Conservation (phyloP, 331 rosid species). For the Arachis monticola region DNA sequence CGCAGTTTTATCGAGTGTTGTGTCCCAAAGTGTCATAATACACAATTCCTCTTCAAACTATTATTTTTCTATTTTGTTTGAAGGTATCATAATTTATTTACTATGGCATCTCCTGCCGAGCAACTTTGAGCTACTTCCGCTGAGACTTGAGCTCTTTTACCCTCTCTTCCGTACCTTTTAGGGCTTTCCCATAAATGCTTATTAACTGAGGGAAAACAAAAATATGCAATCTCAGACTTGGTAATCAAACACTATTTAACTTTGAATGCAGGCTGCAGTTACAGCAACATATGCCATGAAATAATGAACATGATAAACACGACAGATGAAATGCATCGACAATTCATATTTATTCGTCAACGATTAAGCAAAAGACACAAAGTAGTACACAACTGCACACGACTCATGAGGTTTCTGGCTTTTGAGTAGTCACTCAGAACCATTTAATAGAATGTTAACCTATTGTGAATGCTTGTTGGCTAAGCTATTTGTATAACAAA, state of each 20-base stretch:
- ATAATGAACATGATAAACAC: too few relatives aligned
- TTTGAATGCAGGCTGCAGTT: not conserved
- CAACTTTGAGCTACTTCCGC: slow-evolving; percentile 45
- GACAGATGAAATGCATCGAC: too few relatives aligned
- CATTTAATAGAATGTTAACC: not conserved
- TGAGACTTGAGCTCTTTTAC: slow-evolving; percentile 85
- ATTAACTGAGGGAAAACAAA: slow-evolving; percentile 54
- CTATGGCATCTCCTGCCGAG: slow-evolving; percentile 37
- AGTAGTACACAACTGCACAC: not conserved
- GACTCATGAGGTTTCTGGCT: not conserved
- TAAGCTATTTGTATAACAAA: too few relatives aligned
- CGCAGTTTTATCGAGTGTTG: not conserved
- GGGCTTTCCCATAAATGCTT: slow-evolving; percentile 75
- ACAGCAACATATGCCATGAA: too few relatives aligned
- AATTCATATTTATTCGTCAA: too few relatives aligned
- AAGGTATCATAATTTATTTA: slow-evolving; percentile 31
- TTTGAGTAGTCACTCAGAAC: not conserved
- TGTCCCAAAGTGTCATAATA: not conserved
- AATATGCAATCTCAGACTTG: slow-evolving; percentile 22
- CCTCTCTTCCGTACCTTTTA: slow-evolving; percentile 69
- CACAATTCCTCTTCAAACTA: slow-evolving; percentile 8
- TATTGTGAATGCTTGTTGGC: not conserved
- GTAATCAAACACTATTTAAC: not conserved
- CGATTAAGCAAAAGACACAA: not conserved
- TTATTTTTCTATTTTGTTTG: not conserved